A percentile compares a stretch with the other conserved stretches of the same genome.
Conservation (phyloP, 495 filamentous ascomycete species). For the Copromyces sp. region DNA sequence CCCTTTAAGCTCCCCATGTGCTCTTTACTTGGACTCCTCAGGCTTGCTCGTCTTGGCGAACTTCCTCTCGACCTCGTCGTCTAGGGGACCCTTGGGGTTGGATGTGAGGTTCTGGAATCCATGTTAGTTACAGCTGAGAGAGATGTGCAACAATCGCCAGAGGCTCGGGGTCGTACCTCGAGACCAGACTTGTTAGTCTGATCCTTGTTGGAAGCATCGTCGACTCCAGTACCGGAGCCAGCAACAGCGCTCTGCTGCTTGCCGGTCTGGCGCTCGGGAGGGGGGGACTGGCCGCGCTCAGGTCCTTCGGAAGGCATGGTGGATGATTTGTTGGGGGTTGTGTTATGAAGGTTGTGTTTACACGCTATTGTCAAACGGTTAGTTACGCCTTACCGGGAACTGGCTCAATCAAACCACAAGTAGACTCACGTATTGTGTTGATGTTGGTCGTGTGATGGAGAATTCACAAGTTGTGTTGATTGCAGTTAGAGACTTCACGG, state of each 20-base stretch:
- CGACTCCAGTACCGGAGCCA: conserved; percentile 45
- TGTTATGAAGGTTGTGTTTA: background rate
- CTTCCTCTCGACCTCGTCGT: conserved; percentile 59
- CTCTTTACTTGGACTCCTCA: background rate
- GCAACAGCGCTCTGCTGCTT: conserved; percentile 50
- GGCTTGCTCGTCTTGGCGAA: conserved; percentile 33
- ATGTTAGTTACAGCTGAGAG: conserved; percentile 6
- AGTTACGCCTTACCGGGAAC: background rate
- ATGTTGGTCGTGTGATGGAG: background rate
- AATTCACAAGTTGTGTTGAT: background rate
- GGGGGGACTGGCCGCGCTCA: conserved; percentile 71
- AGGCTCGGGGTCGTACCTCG: conserved; percentile 23
- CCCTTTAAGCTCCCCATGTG: background rate
- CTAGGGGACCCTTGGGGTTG: conserved; percentile 64
- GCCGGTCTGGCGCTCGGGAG: conserved; percentile 57
- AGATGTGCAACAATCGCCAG: background rate
- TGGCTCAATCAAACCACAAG: background rate
- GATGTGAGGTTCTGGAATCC: conserved; percentile 35
- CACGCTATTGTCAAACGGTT: background rate
- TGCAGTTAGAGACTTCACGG: background rate
- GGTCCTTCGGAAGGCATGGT: conserved; percentile 13
- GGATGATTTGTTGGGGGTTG: background rate
- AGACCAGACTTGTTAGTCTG: conserved; percentile 36
- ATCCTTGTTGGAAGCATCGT: conserved; percentile 38
- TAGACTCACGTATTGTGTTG: background rate